A percentile compares a stretch with the other conserved stretches of the same genome.
These are phyloP conservation scores for Cucurbita pepo DNA, from an alignment of 306 rosid species.

Conservation along the genomic window DNA sequence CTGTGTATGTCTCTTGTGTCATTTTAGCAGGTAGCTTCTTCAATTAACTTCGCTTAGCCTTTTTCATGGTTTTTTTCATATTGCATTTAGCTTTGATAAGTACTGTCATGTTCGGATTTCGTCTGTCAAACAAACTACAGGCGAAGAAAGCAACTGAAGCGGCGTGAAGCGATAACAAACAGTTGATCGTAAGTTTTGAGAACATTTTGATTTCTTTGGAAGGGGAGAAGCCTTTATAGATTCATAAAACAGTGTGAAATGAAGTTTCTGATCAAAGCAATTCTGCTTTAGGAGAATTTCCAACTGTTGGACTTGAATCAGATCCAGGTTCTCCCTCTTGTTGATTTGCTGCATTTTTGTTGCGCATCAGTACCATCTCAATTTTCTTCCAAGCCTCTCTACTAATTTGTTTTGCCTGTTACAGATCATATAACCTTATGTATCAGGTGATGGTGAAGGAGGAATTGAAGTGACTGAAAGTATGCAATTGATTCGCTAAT, in stretches of 20 bases:
- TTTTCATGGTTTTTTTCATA: neutral
- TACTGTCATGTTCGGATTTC: slow-evolving; percentile 8
- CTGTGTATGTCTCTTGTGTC: neutral
- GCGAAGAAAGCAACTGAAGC: slow-evolving; percentile 58
- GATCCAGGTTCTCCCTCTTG: slow-evolving; percentile 59
- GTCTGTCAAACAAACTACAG: slow-evolving; percentile 25
- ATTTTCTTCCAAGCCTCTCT: neutral
- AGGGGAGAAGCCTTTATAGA: slow-evolving; percentile 4
- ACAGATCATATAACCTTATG: slow-evolving; percentile 5
- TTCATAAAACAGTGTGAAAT: slow-evolving; percentile 9
- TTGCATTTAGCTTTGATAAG: neutral
- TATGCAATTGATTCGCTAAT: slow-evolving; percentile 78
- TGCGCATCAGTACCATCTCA: neutral
- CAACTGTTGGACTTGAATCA: slow-evolving; percentile 80
- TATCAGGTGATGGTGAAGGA: slow-evolving; percentile 93
- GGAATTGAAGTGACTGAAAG: slow-evolving; percentile 93
- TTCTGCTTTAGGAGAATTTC: slow-evolving; percentile 75
- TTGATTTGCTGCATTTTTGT: neutral
- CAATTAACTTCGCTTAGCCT: neutral
- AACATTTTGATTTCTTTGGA: slow-evolving; percentile 8
- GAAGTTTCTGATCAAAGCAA: slow-evolving; percentile 16
- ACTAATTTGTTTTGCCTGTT: neutral
- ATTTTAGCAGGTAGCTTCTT: neutral
- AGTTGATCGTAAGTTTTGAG: slow-evolving; percentile 60
- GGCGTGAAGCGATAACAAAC: slow-evolving; percentile 59